Conservation (phyloP, 257 asterid genomes). For the Capsicum rhomboideum region DNA sequence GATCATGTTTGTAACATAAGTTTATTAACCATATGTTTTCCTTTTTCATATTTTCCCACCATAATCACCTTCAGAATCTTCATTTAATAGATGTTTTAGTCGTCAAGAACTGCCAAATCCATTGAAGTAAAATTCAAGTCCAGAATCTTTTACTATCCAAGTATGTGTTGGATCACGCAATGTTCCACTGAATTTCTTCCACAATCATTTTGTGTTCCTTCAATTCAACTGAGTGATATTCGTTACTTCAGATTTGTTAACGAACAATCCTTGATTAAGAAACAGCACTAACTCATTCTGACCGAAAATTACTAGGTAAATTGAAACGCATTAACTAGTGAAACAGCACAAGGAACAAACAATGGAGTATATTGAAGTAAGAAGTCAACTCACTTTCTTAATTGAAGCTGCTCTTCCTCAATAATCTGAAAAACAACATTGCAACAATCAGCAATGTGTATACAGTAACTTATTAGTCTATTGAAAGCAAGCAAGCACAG, state of each 20-base stretch:
- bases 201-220: neutral
- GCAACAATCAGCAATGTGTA: constrained; percentile 1
- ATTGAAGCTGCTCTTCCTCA: constrained; percentile 78
- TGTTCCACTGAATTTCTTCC: neutral
- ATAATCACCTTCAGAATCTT: neutral
- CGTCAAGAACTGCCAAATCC: neutral
- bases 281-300: neutral
- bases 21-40: neutral
- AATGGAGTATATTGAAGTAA: neutral
- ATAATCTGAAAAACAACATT: constrained; percentile 42
- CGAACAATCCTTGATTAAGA: neutral
- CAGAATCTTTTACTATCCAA: neutral
- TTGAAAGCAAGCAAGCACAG: neutral
- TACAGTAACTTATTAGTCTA: neutral
- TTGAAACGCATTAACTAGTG: neutral
- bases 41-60: neutral
- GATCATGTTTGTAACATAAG: neutral
- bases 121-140: neutral
- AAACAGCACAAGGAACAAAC: neutral
- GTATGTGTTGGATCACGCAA: neutral
- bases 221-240: neutral
- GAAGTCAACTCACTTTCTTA: constrained; percentile 65
- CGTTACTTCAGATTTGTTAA: neutral
- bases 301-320: neutral
- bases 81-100: neutral